A percentile compares a stretch with the other conserved stretches of the same genome.
Conservation (phyloP, 805 yeast genomes). For the Torulaspora quercuum region DNA sequence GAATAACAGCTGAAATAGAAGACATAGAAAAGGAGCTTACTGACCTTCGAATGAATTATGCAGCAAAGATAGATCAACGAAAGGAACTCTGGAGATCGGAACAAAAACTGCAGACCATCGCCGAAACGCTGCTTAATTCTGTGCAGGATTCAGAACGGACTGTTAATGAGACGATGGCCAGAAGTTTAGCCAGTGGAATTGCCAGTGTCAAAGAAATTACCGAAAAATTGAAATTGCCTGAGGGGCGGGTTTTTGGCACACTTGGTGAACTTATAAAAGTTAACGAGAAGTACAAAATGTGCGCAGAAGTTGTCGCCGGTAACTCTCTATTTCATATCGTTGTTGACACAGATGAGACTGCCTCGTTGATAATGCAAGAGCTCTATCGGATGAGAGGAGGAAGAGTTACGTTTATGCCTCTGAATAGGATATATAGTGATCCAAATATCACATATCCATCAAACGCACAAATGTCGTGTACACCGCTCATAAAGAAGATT, state of each 20-base stretch:
- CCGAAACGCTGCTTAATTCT: conserved; percentile 54
- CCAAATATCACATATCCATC: conserved; percentile 54
- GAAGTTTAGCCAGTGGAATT: conserved; percentile 66
- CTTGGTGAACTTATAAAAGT: conserved; percentile 79
- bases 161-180: conserved; percentile 71
- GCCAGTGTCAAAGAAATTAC: conserved; percentile 64
- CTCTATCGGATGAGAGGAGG: conserved; percentile 68
- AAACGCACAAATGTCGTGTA: conserved; percentile 47
- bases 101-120: conserved; percentile 55
- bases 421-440: conserved; percentile 56
- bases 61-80: conserved; percentile 57
- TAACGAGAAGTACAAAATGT: conserved; percentile 75
- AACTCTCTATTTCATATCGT: conserved; percentile 81
- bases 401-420: conserved; percentile 86
- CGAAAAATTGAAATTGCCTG: conserved; percentile 49
- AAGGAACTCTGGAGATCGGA: conserved; percentile 78
- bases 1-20: conserved; percentile 34
- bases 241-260: conserved; percentile 71
- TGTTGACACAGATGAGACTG: conserved; percentile 84
- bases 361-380: conserved; percentile 73
- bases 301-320: conserved; percentile 89
- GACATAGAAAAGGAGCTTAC: conserved; percentile 32
- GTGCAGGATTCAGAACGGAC: conserved; percentile 54
- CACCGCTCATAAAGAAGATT: conserved; percentile 75
- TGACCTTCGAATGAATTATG: conserved; percentile 41